These are phyloP conservation scores for Theobroma cacao DNA, from an alignment of 345 rosid species.

Conservation along the genomic window DNA sequence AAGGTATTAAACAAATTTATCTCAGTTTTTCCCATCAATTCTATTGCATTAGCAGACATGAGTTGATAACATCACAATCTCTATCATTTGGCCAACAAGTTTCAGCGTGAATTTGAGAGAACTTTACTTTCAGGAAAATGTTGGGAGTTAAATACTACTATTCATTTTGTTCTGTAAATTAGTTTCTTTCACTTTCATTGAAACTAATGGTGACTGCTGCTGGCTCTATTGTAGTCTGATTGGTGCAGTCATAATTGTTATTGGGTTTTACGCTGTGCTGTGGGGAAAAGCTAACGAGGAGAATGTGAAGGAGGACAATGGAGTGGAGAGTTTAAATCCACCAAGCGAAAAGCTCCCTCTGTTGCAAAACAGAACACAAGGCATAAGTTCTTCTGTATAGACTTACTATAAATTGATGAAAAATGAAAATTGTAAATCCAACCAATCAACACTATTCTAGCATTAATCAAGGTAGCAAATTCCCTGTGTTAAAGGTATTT, in stretches of 20 bases:
- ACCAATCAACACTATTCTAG: neutral
- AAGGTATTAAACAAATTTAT: conserved; percentile 16
- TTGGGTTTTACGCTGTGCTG: conserved; percentile 54
- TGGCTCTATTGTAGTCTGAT: conserved; percentile 40
- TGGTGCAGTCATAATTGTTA: conserved; percentile 45
- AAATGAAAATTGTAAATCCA: neutral
- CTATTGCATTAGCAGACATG: neutral
- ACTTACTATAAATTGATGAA: neutral
- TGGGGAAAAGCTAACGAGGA: conserved; percentile 59
- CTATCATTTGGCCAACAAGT: neutral
- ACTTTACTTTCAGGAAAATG: neutral
- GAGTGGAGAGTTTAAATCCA: too few relatives aligned
- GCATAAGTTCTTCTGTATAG: neutral
- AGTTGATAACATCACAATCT: neutral
- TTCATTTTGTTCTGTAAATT: neutral
- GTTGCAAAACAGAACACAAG: conserved; percentile 10
- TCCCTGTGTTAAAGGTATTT: too few relatives aligned
- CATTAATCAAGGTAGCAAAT: neutral
- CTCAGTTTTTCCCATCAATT: neutral
- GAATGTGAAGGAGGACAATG: too few relatives aligned
- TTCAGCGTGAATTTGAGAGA: neutral
- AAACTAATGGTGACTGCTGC: neutral
- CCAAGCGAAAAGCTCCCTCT: neutral
- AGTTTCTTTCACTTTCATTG: neutral
- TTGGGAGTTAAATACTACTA: neutral